These are phyloP conservation scores for Pseudognaphalium luteoalbum DNA, from an alignment of 129 eudicot species.

Conservation along the genomic window DNA sequence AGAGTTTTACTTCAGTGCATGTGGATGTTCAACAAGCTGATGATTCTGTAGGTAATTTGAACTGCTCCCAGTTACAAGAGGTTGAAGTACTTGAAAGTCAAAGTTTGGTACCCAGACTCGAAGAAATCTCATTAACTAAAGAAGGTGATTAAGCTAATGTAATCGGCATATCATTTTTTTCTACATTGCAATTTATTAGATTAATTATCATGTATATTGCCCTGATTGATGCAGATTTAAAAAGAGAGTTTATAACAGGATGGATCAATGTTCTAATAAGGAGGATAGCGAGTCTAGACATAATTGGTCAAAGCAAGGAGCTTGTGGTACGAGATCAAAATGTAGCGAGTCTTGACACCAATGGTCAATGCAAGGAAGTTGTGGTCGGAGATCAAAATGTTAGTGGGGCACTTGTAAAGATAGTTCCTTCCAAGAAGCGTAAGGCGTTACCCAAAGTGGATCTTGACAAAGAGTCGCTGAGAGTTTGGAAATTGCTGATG, in stretches of 20 bases:
- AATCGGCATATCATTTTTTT: constrained; percentile 1
- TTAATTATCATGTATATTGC: constrained; percentile 15
- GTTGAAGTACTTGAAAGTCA: constrained; percentile 13
- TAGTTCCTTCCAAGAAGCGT: constrained; percentile 33
- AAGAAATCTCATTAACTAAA: neutral
- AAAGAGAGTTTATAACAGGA: neutral
- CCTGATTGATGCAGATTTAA: constrained; percentile 32
- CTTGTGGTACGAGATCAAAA: constrained; percentile 26
- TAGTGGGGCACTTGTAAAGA: constrained; percentile 23
- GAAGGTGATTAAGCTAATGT: constrained; percentile 19
- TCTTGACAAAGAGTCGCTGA: constrained; percentile 46
- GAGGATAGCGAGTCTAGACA: constrained; percentile 30
- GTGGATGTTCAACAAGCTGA: neutral
- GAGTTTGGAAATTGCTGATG: constrained; percentile 42
- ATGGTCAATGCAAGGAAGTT: constrained; percentile 34
- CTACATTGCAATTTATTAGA: neutral
- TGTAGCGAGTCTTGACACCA: constrained; percentile 10
- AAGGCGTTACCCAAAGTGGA: constrained; percentile 40
- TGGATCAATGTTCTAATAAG: constrained; percentile 9
- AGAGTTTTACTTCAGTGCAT: constrained; percentile 18
- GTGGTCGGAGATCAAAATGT: constrained; percentile 24
- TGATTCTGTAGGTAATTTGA: neutral
- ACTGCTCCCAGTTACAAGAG: constrained; percentile 14
- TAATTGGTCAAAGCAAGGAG: constrained; percentile 33
- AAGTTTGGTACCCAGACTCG: constrained; percentile 23